Evolutionary conservation across 1,139 yeast genomes (phyloP).

Genomic region (Candida neerlandica): DNA sequence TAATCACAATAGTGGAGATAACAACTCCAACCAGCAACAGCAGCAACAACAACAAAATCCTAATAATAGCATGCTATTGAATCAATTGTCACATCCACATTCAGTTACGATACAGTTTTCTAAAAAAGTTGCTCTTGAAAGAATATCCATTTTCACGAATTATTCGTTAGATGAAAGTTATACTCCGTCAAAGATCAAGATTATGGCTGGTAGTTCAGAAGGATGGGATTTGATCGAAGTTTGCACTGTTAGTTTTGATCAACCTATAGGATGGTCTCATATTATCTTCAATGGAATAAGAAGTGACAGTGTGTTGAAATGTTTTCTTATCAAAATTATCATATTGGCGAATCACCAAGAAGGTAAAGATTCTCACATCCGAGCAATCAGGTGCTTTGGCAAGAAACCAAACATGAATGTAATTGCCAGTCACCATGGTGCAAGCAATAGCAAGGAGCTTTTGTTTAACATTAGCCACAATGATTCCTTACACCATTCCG

Average conservation of each 20-base stretch:
- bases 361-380: constrained; percentile 91
- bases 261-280: constrained; percentile 88
- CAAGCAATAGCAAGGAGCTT: neutral
- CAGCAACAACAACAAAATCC: constrained; percentile 15
- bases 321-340: constrained; percentile 71
- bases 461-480: neutral
- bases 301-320: constrained; percentile 62
- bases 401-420: constrained; percentile 25
- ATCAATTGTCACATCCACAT: constrained; percentile 75
- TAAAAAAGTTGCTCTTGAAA: constrained; percentile 69
- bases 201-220: constrained; percentile 80
- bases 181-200: constrained; percentile 74
- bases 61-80: constrained; percentile 28
- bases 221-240: constrained; percentile 83
- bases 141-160: constrained; percentile 72
- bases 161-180: constrained; percentile 81
- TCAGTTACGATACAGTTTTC: constrained; percentile 78
- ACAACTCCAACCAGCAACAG: constrained; percentile 16
- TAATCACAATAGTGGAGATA: constrained; percentile 14
- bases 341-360: constrained; percentile 87
- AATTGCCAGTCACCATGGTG: neutral
- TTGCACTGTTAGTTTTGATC: constrained; percentile 60
- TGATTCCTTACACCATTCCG: constrained; percentile 20
- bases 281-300: constrained; percentile 66
- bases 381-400: constrained; percentile 60